Conservation (phyloP, 148 eudicot genomes). For the Chenopodium suecicum region DNA sequence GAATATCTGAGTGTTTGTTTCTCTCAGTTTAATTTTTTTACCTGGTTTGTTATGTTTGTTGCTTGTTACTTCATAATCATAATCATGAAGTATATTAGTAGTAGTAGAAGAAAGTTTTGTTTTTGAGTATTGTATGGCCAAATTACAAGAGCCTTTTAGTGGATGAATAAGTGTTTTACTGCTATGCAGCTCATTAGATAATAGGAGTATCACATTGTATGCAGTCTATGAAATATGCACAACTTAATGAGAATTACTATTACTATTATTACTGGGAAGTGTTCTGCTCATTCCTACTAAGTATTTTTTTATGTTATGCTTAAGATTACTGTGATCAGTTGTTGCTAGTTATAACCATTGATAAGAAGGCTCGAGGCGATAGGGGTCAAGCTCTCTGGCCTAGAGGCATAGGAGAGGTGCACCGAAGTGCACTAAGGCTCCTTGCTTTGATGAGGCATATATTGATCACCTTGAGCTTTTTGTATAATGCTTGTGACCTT, state of each 20-base stretch:
- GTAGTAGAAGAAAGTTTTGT: slow-evolving; percentile 1
- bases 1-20: neutral
- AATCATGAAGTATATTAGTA: slow-evolving; percentile 1
- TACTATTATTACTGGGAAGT: neutral
- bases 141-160: slow-evolving; percentile 4
- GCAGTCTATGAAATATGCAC: slow-evolving; percentile 2
- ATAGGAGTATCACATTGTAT: slow-evolving; percentile 4
- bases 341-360: neutral
- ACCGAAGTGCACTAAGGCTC: too few species aligned
- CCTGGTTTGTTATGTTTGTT: slow-evolving; percentile 16
- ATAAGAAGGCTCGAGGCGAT: too few species aligned
- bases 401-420: too few species aligned
- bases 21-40: neutral
- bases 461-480: too few species aligned
- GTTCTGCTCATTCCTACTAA: neutral
- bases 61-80: neutral
- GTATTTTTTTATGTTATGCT: neutral
- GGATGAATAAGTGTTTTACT: slow-evolving; percentile 24
- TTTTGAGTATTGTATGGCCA: slow-evolving; percentile 6
- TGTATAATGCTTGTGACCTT: too few species aligned
- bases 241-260: slow-evolving; percentile 12
- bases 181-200: neutral
- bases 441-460: too few species aligned
- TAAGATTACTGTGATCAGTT: neutral
- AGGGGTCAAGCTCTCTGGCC: too few species aligned